These are phyloP conservation scores for Eucalyptus microcorys DNA, from an alignment of 345 rosid genomes.

Conservation along the genomic window DNA sequence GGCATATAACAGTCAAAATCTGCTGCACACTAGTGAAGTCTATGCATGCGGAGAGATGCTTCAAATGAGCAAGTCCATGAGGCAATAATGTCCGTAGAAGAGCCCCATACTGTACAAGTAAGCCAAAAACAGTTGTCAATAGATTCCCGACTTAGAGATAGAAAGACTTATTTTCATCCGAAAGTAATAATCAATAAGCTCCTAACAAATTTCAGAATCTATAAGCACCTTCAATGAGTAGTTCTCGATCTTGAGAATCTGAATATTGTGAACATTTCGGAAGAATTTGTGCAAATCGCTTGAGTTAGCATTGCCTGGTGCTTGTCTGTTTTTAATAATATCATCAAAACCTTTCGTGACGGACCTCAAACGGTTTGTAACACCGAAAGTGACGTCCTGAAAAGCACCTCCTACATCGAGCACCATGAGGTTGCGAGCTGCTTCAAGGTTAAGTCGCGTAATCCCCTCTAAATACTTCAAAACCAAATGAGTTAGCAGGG, in stretches of 20 bases:
- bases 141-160: neutral
- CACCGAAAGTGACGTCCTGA: neutral
- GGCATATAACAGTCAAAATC: neutral
- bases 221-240: neutral
- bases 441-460: neutral
- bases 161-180: neutral
- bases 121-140: neutral
- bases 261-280: neutral
- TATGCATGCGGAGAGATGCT: neutral
- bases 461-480: neutral
- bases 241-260: neutral
- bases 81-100: neutral
- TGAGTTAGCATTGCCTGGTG: neutral
- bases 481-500: neutral
- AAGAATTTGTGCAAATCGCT: neutral
- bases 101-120: neutral
- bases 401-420: neutral
- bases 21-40: neutral
- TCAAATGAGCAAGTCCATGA: neutral
- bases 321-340: neutral
- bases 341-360: neutral
- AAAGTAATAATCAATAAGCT: neutral
- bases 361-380: neutral
- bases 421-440: neutral
- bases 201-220: neutral